Conservation (phyloP, 2,329 filamentous ascomycete species). For the Arthrobotrys conoides region DNA sequence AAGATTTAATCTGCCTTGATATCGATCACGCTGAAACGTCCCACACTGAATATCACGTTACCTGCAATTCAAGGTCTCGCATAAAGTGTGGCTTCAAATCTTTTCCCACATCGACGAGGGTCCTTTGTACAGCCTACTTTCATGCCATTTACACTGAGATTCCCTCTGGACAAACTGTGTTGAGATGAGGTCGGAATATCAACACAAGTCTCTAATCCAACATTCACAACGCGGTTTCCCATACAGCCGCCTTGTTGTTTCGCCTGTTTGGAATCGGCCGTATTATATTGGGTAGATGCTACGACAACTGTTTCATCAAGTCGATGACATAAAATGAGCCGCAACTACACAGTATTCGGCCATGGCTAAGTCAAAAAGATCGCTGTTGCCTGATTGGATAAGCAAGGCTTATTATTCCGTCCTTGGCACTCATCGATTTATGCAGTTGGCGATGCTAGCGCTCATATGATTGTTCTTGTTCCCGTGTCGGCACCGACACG, state of each 20-base stretch:
- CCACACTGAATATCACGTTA: constrained; percentile 46
- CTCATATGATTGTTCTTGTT: background rate
- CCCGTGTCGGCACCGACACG: background rate
- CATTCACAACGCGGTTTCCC: constrained; percentile 41
- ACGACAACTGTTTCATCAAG: constrained; percentile 33
- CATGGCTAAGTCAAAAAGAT: background rate
- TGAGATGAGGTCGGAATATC: constrained; percentile 28
- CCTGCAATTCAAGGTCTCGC: constrained; percentile 37
- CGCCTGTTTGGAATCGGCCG: background rate
- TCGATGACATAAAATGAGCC: background rate
- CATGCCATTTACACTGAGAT: background rate
- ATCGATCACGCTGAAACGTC: constrained; percentile 2
- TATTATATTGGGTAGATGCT: constrained; percentile 3
- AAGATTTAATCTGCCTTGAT: constrained; percentile 49
- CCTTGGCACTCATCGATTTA: background rate
- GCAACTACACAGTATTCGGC: background rate
- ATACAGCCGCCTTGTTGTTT: constrained; percentile 18
- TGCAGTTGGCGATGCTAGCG: background rate
- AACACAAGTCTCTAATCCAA: constrained; percentile 52
- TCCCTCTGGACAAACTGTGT: constrained; percentile 38
- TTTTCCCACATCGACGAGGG: constrained; percentile 6
- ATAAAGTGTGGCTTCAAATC: constrained; percentile 47
- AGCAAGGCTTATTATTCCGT: background rate
- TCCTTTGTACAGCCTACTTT: constrained; percentile 21
- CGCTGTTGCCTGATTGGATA: background rate